A percentile compares a stretch with the other conserved stretches of the same genome.
Conservation (phyloP, 148 eudicot species). For the Euryodendron excelsum region DNA sequence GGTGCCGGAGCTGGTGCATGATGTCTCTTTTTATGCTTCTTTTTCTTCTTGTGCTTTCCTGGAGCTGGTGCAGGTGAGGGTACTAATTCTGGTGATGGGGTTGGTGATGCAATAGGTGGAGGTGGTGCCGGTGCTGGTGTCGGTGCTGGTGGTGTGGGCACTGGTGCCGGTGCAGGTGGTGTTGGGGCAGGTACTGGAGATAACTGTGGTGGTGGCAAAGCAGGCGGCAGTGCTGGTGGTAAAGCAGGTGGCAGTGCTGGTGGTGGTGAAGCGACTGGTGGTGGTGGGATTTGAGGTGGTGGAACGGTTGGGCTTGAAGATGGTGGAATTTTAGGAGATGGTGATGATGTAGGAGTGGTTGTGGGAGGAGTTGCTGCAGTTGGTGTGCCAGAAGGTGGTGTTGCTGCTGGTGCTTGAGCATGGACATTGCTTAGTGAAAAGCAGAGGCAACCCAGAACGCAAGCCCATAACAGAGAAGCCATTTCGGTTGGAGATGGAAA, state of each 20-base stretch:
- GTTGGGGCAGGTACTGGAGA: slow-evolving; percentile 36
- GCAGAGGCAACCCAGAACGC: slow-evolving; percentile 32
- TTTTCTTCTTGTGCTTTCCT: slow-evolving; percentile 46
- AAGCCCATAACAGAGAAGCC: slow-evolving; percentile 33
- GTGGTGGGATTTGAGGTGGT: slow-evolving; percentile 27
- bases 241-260: no score
- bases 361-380: slow-evolving; percentile 21
- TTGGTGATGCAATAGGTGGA: slow-evolving; percentile 21
- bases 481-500: slow-evolving; percentile 24
- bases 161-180: slow-evolving; percentile 28
- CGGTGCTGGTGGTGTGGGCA: slow-evolving; percentile 23
- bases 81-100: slow-evolving; percentile 28
- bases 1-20: slow-evolving; percentile 90
- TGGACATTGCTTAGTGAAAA: slow-evolving; percentile 29
- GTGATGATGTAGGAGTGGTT: slow-evolving; percentile 24
- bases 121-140: slow-evolving; percentile 27
- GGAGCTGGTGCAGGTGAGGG: slow-evolving; percentile 70
- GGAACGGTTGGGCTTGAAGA: slow-evolving; percentile 18
- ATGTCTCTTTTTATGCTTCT: slow-evolving; percentile 62
- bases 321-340: slow-evolving; percentile 24
- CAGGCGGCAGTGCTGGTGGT: slow-evolving; percentile 37
- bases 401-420: slow-evolving; percentile 67
- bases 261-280: slow-evolving; percentile 35
- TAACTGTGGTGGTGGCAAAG: slow-evolving; percentile 29
- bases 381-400: slow-evolving; percentile 51